These are phyloP conservation scores for Kodamaea kaohsiungensis DNA, from an alignment of 805 yeast species.

Conservation along the genomic window DNA sequence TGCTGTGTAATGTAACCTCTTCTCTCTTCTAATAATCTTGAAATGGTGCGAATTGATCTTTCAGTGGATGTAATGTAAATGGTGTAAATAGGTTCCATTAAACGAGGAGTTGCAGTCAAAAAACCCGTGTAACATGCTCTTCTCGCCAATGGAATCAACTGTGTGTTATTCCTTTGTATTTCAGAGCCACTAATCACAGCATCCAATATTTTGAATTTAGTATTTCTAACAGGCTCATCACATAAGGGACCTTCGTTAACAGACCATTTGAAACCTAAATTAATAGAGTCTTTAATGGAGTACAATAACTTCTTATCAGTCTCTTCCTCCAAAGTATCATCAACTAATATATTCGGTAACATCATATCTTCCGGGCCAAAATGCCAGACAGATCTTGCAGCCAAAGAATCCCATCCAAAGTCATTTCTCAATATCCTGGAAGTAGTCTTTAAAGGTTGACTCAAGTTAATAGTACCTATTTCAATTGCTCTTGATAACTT, in stretches of 20 bases:
- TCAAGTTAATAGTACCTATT: slow-evolving; percentile 41
- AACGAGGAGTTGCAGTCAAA: slow-evolving; percentile 71
- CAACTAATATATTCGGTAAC: slow-evolving; percentile 55
- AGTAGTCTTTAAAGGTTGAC: slow-evolving; percentile 42
- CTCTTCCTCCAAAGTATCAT: slow-evolving; percentile 68
- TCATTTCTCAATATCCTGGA: slow-evolving; percentile 56
- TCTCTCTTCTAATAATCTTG: slow-evolving; percentile 54
- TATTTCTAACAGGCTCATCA: slow-evolving; percentile 74
- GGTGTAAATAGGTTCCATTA: slow-evolving; percentile 80
- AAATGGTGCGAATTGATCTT: slow-evolving; percentile 48
- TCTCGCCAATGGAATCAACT: slow-evolving; percentile 78
- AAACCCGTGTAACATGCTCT: slow-evolving; percentile 83
- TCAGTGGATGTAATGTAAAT: slow-evolving; percentile 58
- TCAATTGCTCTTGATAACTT: slow-evolving; percentile 59
- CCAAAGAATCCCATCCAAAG: slow-evolving; percentile 80
- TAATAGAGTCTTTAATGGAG: slow-evolving; percentile 53
- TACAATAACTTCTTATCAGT: slow-evolving; percentile 55
- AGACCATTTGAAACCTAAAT: slow-evolving; percentile 84
- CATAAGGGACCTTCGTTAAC: slow-evolving; percentile 88
- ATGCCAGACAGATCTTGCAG: slow-evolving; percentile 80
- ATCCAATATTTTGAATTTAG: slow-evolving; percentile 70
- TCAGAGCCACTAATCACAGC: slow-evolving; percentile 51
- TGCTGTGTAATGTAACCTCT: slow-evolving; percentile 60
- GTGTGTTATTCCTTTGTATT: slow-evolving; percentile 57
- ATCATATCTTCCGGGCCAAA: slow-evolving; percentile 52